Percentiles rank a stretch among this genome's conserved stretches.
phyloP scores from a whole-genome alignment of 2,329 filamentous ascomycete species.

The Fusarium sp. region DNA sequence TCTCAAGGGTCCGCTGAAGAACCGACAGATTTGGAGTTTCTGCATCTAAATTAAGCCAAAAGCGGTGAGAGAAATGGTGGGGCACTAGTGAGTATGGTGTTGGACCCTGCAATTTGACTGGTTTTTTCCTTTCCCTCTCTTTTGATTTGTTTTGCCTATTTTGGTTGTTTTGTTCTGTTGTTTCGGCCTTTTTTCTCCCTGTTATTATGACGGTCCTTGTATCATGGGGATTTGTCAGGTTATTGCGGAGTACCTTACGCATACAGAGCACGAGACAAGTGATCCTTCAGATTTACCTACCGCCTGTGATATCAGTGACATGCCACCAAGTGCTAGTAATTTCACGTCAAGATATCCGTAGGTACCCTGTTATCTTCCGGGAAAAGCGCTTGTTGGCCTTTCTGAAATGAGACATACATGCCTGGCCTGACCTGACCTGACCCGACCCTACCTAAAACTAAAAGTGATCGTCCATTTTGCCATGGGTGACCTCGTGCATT shows the following conservation, averaged over 20 bases:
- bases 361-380: constrained; percentile 3
- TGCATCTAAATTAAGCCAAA: constrained; percentile 31
- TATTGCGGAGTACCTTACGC: neutral
- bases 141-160: constrained; percentile 18
- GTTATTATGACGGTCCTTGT: neutral
- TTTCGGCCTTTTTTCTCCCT: neutral
- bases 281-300: neutral
- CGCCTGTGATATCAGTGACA: neutral
- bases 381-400: constrained; percentile 11
- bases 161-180: neutral
- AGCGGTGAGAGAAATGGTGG: constrained; percentile 32
- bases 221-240: neutral
- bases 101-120: constrained; percentile 40
- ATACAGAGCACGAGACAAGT: neutral
- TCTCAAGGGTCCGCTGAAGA: neutral
- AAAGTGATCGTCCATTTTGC: constrained; percentile 22
- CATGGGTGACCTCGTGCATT: constrained; percentile 20
- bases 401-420: constrained; percentile 5
- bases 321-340: neutral
- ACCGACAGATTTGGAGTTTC: constrained; percentile 17
- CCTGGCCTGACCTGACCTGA: neutral
- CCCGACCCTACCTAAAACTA: neutral
- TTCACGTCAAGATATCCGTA: constrained; percentile 1
- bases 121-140: neutral
- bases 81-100: constrained; percentile 19